phyloP scores from a whole-genome alignment of 2,329 filamentous ascomycete genomes.

The Intubia oerlemansii region DNA sequence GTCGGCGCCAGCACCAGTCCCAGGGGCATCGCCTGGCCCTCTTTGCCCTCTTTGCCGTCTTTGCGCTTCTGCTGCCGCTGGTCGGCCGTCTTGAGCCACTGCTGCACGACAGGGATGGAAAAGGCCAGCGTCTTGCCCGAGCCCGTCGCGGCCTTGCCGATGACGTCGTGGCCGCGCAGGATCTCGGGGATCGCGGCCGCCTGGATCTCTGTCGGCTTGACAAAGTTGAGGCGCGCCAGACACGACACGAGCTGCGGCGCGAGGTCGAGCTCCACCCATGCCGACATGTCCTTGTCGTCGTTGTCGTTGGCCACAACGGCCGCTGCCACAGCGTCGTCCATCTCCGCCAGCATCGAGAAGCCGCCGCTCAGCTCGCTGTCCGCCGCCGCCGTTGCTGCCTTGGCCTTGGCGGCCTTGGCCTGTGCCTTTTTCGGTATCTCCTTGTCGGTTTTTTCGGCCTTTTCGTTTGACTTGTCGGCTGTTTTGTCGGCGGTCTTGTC shows the following conservation, averaged over 20 bases:
- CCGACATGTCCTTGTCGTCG: constrained; percentile 49
- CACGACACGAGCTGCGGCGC: constrained; percentile 51
- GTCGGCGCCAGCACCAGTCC: constrained; percentile 81
- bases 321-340: constrained; percentile 13
- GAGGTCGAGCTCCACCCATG: constrained; percentile 56
- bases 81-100: constrained; percentile 35
- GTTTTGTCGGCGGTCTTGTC: constrained; percentile 4
- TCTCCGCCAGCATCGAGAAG: constrained; percentile 34
- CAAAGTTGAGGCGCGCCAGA: constrained; percentile 60
- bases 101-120: constrained; percentile 78
- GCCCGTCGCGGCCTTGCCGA: constrained; percentile 89
- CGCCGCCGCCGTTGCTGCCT: constrained; percentile 8
- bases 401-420: constrained; percentile 11
- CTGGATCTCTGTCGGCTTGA: constrained; percentile 68
- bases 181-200: constrained; percentile 60
- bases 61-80: constrained; percentile 11
- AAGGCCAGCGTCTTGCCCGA: constrained; percentile 95
- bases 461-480: too few species aligned
- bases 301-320: too few species aligned
- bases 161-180: constrained; percentile 65
- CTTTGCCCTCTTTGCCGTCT: constrained; percentile 9
- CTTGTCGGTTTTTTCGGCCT: neutral
- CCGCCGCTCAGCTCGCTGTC: constrained; percentile 22
- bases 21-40: constrained; percentile 26
- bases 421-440: neutral